Base-by-base conservation (phyloP, 495 filamentous ascomycete genomes). In the Tuber brumale region DNA sequence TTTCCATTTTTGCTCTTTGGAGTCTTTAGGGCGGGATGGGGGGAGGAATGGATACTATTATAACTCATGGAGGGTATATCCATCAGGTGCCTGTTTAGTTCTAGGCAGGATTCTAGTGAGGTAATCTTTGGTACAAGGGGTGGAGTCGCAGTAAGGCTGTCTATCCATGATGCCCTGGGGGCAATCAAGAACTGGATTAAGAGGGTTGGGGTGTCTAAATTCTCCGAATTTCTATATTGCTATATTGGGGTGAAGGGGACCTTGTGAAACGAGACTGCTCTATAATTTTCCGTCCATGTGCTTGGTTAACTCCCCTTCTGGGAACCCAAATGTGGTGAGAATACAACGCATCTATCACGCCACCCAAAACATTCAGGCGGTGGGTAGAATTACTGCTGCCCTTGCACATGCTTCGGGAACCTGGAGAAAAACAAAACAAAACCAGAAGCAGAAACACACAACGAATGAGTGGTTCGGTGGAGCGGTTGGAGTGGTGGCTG, bases 401-500 rank as follows among this genome's bases (percentile, higher is more conserved):
- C 18, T 45, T 45, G 43, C 12, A 45, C 43, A 3, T 16, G 43
- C 12, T 14, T 45, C 43, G 1, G 43, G 8, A 18, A 18, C 43
- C 43, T 45, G 43, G 12, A 10, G 41, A 42, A 10, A 10, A 16
- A 9, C 1, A 10, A 45, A 45, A 12, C 16, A 18, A 18, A 45
- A 45, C 16, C 0, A 45, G 0, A 45, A 45, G 18, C 16, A 45
- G 12, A 18, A 45, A 18, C 12, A 18, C 43, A 44, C 16, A 45
- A 45, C 4, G 18, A 18, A 45, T 3, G 12, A 45, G 43, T 45
- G 43, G 14, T 45, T 45, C 43, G 43, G 43, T 45, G 0, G 12
- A 18, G 70, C 73, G 75, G 72, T 78, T 70, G 72, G 70, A 75
- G 76, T 48, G 45, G 72, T 41, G 44, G 70, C 18, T 27, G 48